Evolutionary conservation across 306 rosid species (phyloP).

Genomic region (Acmispon strigosus): DNA sequence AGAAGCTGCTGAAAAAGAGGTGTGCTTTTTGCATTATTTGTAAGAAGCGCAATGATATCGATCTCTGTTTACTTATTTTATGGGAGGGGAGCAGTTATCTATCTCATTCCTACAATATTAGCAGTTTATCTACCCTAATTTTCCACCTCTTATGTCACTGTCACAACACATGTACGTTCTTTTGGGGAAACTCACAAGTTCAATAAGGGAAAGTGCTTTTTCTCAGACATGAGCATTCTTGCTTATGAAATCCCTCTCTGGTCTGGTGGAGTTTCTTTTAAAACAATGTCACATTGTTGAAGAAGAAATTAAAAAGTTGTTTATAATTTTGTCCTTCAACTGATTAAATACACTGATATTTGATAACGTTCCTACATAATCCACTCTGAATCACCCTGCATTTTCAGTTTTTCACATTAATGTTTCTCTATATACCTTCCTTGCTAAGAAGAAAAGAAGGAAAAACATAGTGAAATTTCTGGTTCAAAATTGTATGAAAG

Average conservation of each 20-base stretch:
- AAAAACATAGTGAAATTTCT: not conserved
- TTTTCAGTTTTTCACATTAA: not conserved
- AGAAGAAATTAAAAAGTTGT: conserved; percentile 6
- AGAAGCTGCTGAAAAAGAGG: conserved; percentile 92
- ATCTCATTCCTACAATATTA: not conserved
- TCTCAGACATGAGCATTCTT: not conserved
- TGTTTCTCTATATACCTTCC: not conserved
- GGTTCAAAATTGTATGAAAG: not conserved
- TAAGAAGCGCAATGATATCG: not conserved
- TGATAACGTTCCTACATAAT: not conserved
- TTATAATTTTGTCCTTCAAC: not conserved
- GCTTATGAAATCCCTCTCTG: not conserved
- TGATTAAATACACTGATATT: not conserved
- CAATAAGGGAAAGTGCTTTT: not conserved
- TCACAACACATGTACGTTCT: not conserved
- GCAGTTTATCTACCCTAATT: not conserved
- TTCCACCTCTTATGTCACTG: not conserved
- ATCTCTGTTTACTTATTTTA: not conserved
- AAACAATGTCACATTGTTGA: not conserved
- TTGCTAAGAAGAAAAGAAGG: not conserved
- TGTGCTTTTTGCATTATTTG: conserved; percentile 27
- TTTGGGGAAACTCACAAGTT: conserved; percentile 9
- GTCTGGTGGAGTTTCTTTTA: not conserved
- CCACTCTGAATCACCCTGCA: not conserved
- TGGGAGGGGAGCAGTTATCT: not conserved